Percentiles rank a stretch among this genome's conserved stretches.
Conservation (phyloP, 176 grass and related monocot species). For the Miscanthus lutarioriparius region DNA sequence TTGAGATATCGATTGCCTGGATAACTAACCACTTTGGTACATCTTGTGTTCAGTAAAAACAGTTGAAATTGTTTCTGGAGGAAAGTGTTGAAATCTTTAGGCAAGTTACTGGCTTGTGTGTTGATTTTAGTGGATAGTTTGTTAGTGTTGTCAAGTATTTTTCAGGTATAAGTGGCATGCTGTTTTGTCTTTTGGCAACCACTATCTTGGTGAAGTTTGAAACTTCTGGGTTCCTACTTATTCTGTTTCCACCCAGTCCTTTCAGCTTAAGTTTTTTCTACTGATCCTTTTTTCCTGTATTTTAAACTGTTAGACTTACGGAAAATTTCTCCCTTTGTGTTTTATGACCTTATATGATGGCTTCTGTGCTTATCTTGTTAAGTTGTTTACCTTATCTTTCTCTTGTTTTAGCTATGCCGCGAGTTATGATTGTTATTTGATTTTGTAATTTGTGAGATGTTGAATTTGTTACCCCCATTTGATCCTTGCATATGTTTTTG, state of each 20-base stretch:
- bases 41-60: background rate
- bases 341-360: background rate
- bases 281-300: background rate
- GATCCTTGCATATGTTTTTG: background rate
- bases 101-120: background rate
- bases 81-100: background rate
- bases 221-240: background rate
- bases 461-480: background rate
- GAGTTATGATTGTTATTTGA: background rate
- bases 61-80: background rate
- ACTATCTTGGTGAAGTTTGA: background rate
- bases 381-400: background rate
- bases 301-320: background rate
- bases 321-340: background rate
- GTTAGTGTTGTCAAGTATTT: background rate
- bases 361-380: background rate
- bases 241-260: background rate
- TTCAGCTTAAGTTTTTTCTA: background rate
- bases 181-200: background rate
- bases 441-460: conserved; percentile 1
- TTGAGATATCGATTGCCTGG: background rate
- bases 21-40: background rate
- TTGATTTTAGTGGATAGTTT: background rate
- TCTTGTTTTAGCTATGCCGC: background rate
- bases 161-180: background rate